Evolutionary conservation across 768 basidiomycete genomes (phyloP).

Genomic region (Kwoniella europaea): DNA sequence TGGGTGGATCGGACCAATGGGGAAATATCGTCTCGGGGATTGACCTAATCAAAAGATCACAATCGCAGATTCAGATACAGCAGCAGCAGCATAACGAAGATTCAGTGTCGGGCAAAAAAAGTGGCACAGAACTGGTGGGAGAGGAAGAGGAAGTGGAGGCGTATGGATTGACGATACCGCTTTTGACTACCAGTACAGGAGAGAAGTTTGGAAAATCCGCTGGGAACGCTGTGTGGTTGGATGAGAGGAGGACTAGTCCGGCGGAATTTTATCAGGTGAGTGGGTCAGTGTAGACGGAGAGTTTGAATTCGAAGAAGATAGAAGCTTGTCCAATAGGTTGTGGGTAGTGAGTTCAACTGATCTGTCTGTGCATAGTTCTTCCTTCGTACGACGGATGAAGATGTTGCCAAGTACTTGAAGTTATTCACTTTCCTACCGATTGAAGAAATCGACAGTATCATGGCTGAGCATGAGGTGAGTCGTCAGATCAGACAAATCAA

Average conservation of each 20-base stretch:
- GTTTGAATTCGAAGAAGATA: not conserved
- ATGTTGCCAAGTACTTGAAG: constrained; percentile 77
- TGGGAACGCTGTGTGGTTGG: constrained; percentile 93
- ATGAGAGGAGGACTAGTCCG: constrained; percentile 74
- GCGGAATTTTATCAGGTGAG: constrained; percentile 93
- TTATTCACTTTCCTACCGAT: constrained; percentile 78
- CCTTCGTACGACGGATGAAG: constrained; percentile 75
- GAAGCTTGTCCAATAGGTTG: constrained; percentile 1
- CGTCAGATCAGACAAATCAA: not conserved
- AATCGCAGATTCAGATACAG: not conserved
- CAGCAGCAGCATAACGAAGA: constrained; percentile 32
- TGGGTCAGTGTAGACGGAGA: not conserved
- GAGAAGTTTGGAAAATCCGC: constrained; percentile 98
- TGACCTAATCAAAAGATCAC: constrained; percentile 75
- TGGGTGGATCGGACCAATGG: constrained; percentile 98
- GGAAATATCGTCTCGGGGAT: constrained; percentile 95
- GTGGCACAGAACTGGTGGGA: constrained; percentile 11
- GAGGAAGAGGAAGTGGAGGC: constrained; percentile 58
- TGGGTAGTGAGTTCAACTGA: not conserved
- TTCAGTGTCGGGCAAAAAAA: constrained; percentile 61
- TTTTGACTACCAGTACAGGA: constrained; percentile 84
- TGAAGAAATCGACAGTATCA: constrained; percentile 65
- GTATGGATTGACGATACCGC: constrained; percentile 89
- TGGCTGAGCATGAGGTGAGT: constrained; percentile 68
- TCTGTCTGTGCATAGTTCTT: constrained; percentile 71